Conservation (phyloP, 345 rosid species). For the Odontarrhena argentea region DNA sequence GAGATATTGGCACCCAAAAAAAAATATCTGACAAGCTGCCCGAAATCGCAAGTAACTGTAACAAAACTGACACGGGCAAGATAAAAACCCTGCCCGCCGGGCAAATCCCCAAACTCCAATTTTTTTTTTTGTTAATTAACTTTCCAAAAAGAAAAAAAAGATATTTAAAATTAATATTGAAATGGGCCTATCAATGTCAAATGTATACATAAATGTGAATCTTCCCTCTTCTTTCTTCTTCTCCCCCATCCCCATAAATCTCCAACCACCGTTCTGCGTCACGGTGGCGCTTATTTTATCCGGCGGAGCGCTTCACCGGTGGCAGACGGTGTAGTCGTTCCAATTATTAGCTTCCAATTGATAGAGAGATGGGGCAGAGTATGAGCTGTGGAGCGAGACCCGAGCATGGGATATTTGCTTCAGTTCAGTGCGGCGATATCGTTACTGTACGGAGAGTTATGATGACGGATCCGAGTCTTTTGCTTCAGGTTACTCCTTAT, state of each 20-base stretch:
- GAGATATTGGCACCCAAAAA: background rate
- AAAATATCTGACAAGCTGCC: constrained; percentile 45
- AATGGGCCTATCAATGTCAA: constrained; percentile 33
- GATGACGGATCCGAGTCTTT: constrained; percentile 56
- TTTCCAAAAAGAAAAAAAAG: constrained; percentile 4
- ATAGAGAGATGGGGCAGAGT: constrained; percentile 80
- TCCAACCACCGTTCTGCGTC: constrained; percentile 43
- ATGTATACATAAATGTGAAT: constrained; percentile 47
- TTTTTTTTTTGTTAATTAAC: background rate
- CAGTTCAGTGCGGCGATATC: constrained; percentile 76
- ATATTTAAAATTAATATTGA: constrained; percentile 19
- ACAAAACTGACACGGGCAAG: constrained; percentile 37
- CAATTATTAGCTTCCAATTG: background rate
- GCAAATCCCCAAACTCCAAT: constrained; percentile 54
- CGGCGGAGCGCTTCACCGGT: constrained; percentile 50
- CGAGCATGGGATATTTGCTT: constrained; percentile 68
- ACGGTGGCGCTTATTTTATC: constrained; percentile 45
- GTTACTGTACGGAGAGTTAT: constrained; percentile 53
- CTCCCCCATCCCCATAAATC: constrained; percentile 13
- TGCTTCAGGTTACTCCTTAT: constrained; percentile 60
- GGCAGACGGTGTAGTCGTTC: constrained; percentile 50
- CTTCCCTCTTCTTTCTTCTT: constrained; percentile 39
- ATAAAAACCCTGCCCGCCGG: constrained; percentile 41
- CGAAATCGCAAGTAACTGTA: constrained; percentile 35
- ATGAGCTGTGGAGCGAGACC: constrained; percentile 72